Evolutionary conservation across 202 grass and related monocot species (phyloP).

Genomic region (Carex arenaria): DNA sequence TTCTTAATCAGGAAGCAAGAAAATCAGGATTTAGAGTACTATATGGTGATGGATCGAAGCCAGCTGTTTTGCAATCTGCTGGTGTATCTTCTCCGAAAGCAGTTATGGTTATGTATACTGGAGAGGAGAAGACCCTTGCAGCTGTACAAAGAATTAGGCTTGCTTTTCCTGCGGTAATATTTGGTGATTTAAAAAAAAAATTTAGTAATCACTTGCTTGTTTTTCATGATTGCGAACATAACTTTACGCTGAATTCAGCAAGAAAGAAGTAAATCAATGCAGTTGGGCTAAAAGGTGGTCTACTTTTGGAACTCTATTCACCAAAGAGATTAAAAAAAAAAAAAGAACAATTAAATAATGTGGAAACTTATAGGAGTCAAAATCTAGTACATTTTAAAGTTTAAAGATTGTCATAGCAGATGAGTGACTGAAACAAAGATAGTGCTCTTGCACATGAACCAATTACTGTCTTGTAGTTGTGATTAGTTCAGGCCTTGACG

Average conservation of each 20-base stretch:
- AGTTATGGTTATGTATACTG: slow-evolving; percentile 92
- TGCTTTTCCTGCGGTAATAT: slow-evolving; percentile 82
- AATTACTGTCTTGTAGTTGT: neutral
- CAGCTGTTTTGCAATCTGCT: slow-evolving; percentile 90
- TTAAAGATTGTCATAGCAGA: neutral
- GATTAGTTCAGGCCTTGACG: neutral
- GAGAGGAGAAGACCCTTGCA: slow-evolving; percentile 62
- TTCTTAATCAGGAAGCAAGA: slow-evolving; percentile 53
- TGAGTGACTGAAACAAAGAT: neutral
- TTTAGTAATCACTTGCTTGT: neutral
- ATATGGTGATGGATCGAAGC: slow-evolving; percentile 90
- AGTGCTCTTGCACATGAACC: neutral
- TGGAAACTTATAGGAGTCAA: neutral
- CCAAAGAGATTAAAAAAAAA: neutral
- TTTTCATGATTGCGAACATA: neutral
- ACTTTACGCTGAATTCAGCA: neutral
- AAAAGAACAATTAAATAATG: neutral
- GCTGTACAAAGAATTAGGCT: slow-evolving; percentile 79
- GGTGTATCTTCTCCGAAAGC: slow-evolving; percentile 95
- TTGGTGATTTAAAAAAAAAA: neutral
- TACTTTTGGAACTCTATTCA: neutral
- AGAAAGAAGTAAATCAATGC: neutral
- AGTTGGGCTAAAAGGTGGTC: neutral
- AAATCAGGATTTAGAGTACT: slow-evolving; percentile 73
- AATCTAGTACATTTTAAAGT: neutral